phyloP scores from a whole-genome alignment of 2,329 filamentous ascomycete species.

The Pezicula neosporulosa region DNA sequence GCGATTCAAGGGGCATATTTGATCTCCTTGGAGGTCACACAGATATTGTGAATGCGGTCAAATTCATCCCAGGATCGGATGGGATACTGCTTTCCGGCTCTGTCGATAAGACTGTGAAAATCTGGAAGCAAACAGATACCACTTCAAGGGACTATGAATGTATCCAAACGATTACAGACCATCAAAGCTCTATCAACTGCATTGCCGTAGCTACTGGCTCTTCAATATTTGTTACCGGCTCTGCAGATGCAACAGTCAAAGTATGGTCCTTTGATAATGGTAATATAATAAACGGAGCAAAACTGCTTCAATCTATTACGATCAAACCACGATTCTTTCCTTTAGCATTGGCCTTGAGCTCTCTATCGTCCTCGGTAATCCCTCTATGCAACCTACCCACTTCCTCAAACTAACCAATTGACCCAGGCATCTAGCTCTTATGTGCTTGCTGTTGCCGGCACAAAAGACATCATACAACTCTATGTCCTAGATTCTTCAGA shows the following conservation, averaged over 20 bases:
- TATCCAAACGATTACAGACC: slow-evolving; percentile 58
- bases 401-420: no score
- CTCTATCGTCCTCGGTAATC: slow-evolving; percentile 33
- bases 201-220: slow-evolving; percentile 39
- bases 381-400: no score
- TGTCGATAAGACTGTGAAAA: slow-evolving; percentile 71
- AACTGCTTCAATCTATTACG: slow-evolving; percentile 64
- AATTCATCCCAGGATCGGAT: slow-evolving; percentile 60
- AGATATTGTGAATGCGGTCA: slow-evolving; percentile 78
- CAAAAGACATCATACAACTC: slow-evolving; percentile 76
- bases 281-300: slow-evolving; percentile 32
- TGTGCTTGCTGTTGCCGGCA: slow-evolving; percentile 82
- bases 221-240: slow-evolving; percentile 68
- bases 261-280: slow-evolving; percentile 61
- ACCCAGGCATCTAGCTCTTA: slow-evolving; percentile 46
- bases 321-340: slow-evolving; percentile 81
- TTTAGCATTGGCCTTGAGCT: slow-evolving; percentile 67
- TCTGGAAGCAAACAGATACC: slow-evolving; percentile 59
- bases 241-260: slow-evolving; percentile 70
- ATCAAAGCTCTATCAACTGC: slow-evolving; percentile 74
- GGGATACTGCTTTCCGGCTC: slow-evolving; percentile 73
- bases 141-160: slow-evolving; percentile 26
- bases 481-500: slow-evolving; percentile 53
- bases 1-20: slow-evolving; percentile 51
- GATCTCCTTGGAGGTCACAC: slow-evolving; percentile 71